Percentiles rank a stretch among this genome's conserved stretches.
Evolutionary conservation across 2,329 filamentous ascomycete species (phyloP).

Genomic region (Colletotrichum eremochloae): DNA sequence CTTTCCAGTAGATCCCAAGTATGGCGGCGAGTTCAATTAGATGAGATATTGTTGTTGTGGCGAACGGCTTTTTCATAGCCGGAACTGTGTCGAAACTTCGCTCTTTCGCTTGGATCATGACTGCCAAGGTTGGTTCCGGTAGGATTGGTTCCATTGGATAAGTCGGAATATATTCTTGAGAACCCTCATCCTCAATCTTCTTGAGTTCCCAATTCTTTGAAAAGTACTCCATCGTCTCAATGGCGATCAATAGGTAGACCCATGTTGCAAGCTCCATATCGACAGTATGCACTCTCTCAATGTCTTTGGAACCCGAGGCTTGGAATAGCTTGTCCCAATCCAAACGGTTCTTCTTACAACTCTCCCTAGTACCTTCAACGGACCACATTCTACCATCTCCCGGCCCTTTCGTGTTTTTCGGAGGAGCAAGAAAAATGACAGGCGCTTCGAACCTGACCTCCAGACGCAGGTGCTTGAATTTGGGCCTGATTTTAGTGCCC

Average conservation of each 20-base stretch:
- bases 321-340: background rate
- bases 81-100: conserved; percentile 32
- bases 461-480: conserved; percentile 9
- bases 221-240: conserved; percentile 30
- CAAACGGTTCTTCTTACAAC: conserved; percentile 4
- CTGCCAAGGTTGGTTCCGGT: conserved; percentile 5
- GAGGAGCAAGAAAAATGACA: conserved; percentile 27
- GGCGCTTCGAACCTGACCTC: conserved; percentile 34
- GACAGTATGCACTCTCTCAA: conserved; percentile 21
- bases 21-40: conserved; percentile 53
- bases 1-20: conserved; percentile 57
- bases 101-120: conserved; percentile 19
- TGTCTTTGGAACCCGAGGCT: background rate
- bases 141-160: background rate
- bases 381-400: background rate
- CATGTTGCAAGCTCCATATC: conserved; percentile 29
- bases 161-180: background rate
- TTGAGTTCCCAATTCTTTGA: conserved; percentile 9
- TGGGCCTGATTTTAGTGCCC: conserved; percentile 1
- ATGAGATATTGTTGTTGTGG: conserved; percentile 53
- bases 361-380: background rate
- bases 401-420: background rate
- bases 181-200: background rate
- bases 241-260: conserved; percentile 15
- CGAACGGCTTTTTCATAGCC: conserved; percentile 48